phyloP scores from a whole-genome alignment of 2,329 filamentous ascomycete genomes.

The Aspergillus novofumigatus region DNA sequence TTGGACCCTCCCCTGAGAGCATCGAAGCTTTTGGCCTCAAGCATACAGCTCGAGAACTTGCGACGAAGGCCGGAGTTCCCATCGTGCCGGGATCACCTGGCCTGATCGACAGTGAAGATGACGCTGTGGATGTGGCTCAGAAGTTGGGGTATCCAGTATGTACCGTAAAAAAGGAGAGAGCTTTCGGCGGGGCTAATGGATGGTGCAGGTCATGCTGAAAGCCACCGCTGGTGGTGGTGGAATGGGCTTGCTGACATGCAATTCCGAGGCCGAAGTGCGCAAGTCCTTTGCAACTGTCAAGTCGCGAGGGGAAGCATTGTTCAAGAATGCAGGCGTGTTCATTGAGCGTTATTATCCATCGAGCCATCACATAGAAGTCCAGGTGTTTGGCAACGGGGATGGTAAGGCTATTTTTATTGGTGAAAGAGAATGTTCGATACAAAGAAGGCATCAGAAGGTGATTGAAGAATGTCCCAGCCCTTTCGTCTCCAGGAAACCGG shows the following conservation, averaged over 20 bases:
- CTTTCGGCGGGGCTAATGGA: not conserved
- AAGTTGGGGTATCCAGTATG: constrained; percentile 47
- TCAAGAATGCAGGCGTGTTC: constrained; percentile 79
- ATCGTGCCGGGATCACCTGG: constrained; percentile 53
- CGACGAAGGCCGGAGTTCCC: constrained; percentile 50
- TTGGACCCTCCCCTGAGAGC: constrained; percentile 53
- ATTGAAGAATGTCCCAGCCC: constrained; percentile 85
- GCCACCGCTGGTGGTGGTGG: constrained; percentile 76
- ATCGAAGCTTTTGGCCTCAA: constrained; percentile 59
- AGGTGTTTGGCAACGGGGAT: constrained; percentile 79
- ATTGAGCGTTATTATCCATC: constrained; percentile 78
- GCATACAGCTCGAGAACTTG: constrained; percentile 53
- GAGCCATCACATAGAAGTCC: constrained; percentile 82
- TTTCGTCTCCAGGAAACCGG: constrained; percentile 50
- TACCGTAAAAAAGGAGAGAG: not conserved
- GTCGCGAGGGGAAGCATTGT: constrained; percentile 71
- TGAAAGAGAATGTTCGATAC: constrained; percentile 83
- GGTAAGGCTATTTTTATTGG: constrained; percentile 79
- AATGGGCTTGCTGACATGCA: constrained; percentile 77
- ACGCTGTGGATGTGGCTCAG: constrained; percentile 43
- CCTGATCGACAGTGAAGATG: constrained; percentile 46
- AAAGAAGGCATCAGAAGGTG: constrained; percentile 84
- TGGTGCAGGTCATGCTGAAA: constrained; percentile 65
- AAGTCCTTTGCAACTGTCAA: constrained; percentile 68
- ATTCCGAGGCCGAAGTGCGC: constrained; percentile 63